phyloP scores from a whole-genome alignment of 257 asterid genomes.

The Penstemon barbatus region DNA sequence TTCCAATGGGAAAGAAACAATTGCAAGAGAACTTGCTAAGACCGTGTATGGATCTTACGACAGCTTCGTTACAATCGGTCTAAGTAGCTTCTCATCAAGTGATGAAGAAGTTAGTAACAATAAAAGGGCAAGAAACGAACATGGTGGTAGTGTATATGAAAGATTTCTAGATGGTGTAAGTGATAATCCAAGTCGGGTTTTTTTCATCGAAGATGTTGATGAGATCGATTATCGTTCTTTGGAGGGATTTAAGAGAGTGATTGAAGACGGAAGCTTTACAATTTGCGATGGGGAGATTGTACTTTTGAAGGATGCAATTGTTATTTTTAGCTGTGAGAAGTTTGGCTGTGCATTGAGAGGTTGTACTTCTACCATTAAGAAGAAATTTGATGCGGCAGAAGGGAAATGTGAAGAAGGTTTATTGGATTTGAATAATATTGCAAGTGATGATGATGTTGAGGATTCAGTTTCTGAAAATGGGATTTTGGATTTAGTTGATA shows the following conservation, averaged over 20 bases:
- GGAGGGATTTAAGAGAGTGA: slow-evolving; percentile 49
- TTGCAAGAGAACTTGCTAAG: slow-evolving; percentile 65
- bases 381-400: slow-evolving; percentile 6
- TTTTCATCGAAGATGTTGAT: slow-evolving; percentile 69
- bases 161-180: slow-evolving; percentile 59
- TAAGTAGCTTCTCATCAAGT: slow-evolving; percentile 44
- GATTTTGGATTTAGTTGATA: slow-evolving; percentile 57
- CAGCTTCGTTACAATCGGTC: slow-evolving; percentile 40
- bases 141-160: slow-evolving; percentile 52
- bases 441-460: slow-evolving; percentile 39
- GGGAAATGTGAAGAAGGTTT: slow-evolving; percentile 23
- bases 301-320: slow-evolving; percentile 62
- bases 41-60: slow-evolving; percentile 59
- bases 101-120: slow-evolving; percentile 47
- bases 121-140: slow-evolving; percentile 67
- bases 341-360: slow-evolving; percentile 32
- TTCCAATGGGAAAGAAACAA: slow-evolving; percentile 56
- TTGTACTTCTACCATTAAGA: slow-evolving; percentile 26
- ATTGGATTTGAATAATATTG: slow-evolving; percentile 78
- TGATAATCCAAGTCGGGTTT: slow-evolving; percentile 67
- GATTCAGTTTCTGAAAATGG: slow-evolving; percentile 28
- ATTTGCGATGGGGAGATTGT: slow-evolving; percentile 43
- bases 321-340: slow-evolving; percentile 57
- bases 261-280: slow-evolving; percentile 44
- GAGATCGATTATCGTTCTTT: slow-evolving; percentile 39